phyloP scores from a whole-genome alignment of 169 alveolate species.

The Eimeria acervulina region DNA sequence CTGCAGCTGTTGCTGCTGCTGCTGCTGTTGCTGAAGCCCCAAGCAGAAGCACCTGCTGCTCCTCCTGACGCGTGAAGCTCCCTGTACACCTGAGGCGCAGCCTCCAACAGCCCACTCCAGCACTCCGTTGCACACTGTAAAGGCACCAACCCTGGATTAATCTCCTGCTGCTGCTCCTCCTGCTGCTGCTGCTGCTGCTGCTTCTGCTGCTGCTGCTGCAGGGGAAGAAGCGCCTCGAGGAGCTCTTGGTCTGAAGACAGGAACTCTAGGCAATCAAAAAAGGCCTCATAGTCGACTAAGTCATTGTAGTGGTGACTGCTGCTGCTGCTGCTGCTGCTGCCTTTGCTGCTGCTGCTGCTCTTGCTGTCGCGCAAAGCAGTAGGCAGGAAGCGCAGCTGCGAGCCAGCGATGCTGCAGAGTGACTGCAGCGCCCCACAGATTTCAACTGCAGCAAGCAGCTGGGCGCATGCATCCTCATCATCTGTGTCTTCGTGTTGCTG shows the following conservation, averaged over 20 bases:
- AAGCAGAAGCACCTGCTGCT: conserved; percentile 4
- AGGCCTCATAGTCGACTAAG: conserved; percentile 3
- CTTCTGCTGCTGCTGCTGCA: conserved; percentile 32
- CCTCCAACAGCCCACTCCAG: conserved; percentile 31
- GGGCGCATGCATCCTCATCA: conserved; percentile 71
- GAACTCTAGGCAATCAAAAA: conserved; percentile 35
- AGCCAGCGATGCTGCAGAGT: conserved; percentile 40
- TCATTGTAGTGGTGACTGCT: conserved; percentile 6
- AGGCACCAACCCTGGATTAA: conserved; percentile 62
- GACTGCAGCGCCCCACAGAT: conserved; percentile 82
- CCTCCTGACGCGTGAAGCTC: neutral
- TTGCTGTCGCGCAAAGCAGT: conserved; percentile 31
- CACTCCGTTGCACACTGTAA: conserved; percentile 52
- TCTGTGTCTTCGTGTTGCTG: conserved; percentile 77
- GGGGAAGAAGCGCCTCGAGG: conserved; percentile 30
- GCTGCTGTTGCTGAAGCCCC: neutral
- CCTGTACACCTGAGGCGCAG: conserved; percentile 8
- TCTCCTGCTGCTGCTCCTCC: conserved; percentile 27
- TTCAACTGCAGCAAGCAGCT: conserved; percentile 79
- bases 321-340: conserved; percentile 66
- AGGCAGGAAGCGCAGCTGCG: conserved; percentile 79
- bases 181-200: conserved; percentile 18
- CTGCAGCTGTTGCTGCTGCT: conserved; percentile 29
- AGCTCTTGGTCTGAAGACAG: neutral
- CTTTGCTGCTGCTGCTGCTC: conserved; percentile 48